These are phyloP conservation scores for Monosporozyma unispora DNA, from an alignment of 805 yeast genomes.

Conservation along the genomic window DNA sequence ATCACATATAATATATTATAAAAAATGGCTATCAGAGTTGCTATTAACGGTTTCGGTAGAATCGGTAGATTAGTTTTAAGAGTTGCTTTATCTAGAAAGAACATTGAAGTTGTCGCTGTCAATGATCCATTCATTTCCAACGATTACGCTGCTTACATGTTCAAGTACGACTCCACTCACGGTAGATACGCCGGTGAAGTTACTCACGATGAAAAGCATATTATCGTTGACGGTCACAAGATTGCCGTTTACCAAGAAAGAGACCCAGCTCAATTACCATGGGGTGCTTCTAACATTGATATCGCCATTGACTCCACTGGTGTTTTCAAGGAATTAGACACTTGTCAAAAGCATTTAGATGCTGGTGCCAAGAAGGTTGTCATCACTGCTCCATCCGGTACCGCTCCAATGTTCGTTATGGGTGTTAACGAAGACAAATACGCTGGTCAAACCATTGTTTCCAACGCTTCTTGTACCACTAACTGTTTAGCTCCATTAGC, in stretches of 20 bases:
- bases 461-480: constrained; percentile 68
- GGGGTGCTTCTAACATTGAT: constrained; percentile 56
- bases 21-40: constrained; percentile 34
- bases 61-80: constrained; percentile 61
- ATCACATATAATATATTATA: constrained; percentile 6
- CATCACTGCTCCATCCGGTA: constrained; percentile 63
- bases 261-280: constrained; percentile 60
- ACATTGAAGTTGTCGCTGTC: constrained; percentile 52
- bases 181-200: constrained; percentile 56
- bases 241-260: constrained; percentile 50
- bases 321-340: constrained; percentile 55
- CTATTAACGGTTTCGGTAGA: constrained; percentile 69
- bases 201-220: constrained; percentile 39
- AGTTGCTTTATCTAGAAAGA: constrained; percentile 45
- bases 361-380: constrained; percentile 69
- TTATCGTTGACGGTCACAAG: constrained; percentile 45
- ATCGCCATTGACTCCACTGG: constrained; percentile 64
- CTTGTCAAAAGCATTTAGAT: constrained; percentile 59
- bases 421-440: constrained; percentile 60
- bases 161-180: constrained; percentile 67
- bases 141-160: constrained; percentile 65
- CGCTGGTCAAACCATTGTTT: constrained; percentile 48
- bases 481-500: constrained; percentile 69
- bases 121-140: constrained; percentile 62
- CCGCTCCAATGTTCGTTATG: constrained; percentile 65